Evolutionary conservation across 2,329 filamentous ascomycete genomes (phyloP).

Genomic region (Arthrinium puccinioides): DNA sequence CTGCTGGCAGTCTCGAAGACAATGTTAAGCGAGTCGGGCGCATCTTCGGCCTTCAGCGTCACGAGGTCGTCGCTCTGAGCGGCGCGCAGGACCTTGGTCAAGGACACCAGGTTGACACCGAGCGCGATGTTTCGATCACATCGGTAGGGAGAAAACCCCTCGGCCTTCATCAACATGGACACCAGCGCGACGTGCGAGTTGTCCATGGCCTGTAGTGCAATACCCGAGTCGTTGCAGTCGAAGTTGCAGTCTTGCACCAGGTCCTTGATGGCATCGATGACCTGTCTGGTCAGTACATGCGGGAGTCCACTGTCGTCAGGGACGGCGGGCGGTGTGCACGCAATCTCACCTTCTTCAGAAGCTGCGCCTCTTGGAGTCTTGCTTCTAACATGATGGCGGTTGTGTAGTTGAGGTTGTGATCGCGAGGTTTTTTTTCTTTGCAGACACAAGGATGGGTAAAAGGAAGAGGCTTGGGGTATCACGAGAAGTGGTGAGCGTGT

Average conservation of each 20-base stretch:
- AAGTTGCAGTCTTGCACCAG: conserved; percentile 99
- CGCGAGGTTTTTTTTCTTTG: too few species aligned
- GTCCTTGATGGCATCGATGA: conserved; percentile 98
- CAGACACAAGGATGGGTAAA: neutral
- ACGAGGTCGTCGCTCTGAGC: conserved; percentile 92
- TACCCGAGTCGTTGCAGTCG: conserved; percentile 99
- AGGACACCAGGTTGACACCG: conserved; percentile 90
- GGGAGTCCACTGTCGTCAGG: neutral
- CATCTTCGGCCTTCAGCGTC: conserved; percentile 94
- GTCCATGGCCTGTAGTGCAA: conserved; percentile 98
- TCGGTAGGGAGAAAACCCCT: conserved; percentile 89
- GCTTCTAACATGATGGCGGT: conserved; percentile 76
- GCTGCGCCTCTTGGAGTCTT: conserved; percentile 85
- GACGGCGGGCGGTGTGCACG: neutral
- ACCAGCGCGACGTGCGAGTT: conserved; percentile 99
- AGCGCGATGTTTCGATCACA: conserved; percentile 99
- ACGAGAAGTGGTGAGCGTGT: neutral
- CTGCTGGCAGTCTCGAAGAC: conserved; percentile 85
- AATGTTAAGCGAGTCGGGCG: conserved; percentile 90
- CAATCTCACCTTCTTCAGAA: conserved; percentile 86
- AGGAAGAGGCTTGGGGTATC: conserved; percentile 1
- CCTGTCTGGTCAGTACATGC: conserved; percentile 42
- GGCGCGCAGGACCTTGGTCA: conserved; percentile 94
- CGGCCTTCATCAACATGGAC: conserved; percentile 96
- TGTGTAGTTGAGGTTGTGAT: conserved; percentile 4